Conservation (phyloP, 2,329 filamentous ascomycete genomes). For the Talaromyces sp. region DNA sequence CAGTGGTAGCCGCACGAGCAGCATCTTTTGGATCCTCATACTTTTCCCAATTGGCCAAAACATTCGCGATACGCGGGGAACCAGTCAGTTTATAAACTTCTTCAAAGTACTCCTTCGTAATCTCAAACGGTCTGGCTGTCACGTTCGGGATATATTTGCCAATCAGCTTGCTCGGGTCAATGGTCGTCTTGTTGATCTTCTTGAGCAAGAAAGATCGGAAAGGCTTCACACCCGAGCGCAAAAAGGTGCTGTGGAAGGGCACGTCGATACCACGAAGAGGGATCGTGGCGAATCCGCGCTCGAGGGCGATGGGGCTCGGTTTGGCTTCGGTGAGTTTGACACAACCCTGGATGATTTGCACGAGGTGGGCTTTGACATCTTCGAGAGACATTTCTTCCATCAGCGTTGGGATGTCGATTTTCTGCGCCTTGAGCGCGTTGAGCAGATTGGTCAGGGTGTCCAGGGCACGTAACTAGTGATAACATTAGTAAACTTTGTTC, state of each 20-base stretch:
- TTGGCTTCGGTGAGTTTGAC: conserved; percentile 84
- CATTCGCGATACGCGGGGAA: conserved; percentile 52
- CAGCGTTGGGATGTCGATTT: conserved; percentile 93
- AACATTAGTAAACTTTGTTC: conserved; percentile 11
- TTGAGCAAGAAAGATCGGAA: conserved; percentile 98
- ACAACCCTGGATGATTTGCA: conserved; percentile 85
- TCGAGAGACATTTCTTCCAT: conserved; percentile 82
- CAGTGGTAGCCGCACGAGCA: neutral
- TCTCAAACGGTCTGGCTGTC: conserved; percentile 88
- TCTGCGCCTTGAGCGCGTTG: conserved; percentile 94
- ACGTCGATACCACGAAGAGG: conserved; percentile 96
- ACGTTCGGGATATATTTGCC: conserved; percentile 99
- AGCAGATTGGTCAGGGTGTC: conserved; percentile 71
- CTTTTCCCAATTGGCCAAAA: conserved; percentile 79
- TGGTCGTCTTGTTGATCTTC: conserved; percentile 99
- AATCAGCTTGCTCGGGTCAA: conserved; percentile 92
- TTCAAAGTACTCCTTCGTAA: conserved; percentile 99
- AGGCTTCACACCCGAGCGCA: conserved; percentile 96
- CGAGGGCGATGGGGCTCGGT: conserved; percentile 78
- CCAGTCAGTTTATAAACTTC: conserved; percentile 95
- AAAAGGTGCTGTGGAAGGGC: conserved; percentile 97
- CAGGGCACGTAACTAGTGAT: conserved; percentile 52
- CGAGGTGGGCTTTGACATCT: conserved; percentile 83
- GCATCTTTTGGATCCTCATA: conserved; percentile 44
- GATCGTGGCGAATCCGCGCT: conserved; percentile 95